Base-by-base conservation (phyloP, 345 rosid species). In the Syzygium aromaticum region DNA sequence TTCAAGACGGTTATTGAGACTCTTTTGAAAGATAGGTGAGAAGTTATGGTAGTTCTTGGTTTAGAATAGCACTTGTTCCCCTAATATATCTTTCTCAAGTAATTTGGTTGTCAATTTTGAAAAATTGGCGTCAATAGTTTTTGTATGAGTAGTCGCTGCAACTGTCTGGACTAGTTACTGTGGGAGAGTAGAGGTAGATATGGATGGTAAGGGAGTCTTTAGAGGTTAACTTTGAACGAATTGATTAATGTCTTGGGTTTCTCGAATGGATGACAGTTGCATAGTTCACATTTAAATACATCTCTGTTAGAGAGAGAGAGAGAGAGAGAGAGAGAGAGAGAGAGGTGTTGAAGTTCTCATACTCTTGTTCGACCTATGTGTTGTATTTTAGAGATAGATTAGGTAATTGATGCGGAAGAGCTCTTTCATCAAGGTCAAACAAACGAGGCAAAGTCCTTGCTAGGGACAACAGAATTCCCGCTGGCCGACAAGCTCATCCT, bases 401-500 rank as follows among this genome's bases (percentile, higher is more conserved):
- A 73, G 82, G 82, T 73, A 73, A 73, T 73, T 73, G 49, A 73
- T 73, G 49, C 38, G 49, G 82, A 73, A 38, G 82, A 9, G 82
- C 82, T 73, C 82, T 38, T 73, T 73, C 82, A 73, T 38, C 82
- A 33, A 38, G 82, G 82, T 38, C 82, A 73, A 73, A 73, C 82
- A 73, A 73, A 73, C 82, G 82, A 73, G 82, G 82, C 82, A 38
- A 73, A 73, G 82, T 73, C 82, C 82, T 73, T 73, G 52, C 33
- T 67, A 73, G 84, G 87, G 87, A 86, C 89, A 80, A 82, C 85
- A 77, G 54, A 63, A 84, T 85, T 82, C 64, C 90, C 51, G 54
- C 84, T 77, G 83, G 87, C 88, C 28, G 84, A 54, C 85, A 78
- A 27, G 64, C 53, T 84, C 78, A 86, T 86, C 87, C 87, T 90